phyloP scores from a whole-genome alignment of 2,329 filamentous ascomycete species.

The Venturia effusa region DNA sequence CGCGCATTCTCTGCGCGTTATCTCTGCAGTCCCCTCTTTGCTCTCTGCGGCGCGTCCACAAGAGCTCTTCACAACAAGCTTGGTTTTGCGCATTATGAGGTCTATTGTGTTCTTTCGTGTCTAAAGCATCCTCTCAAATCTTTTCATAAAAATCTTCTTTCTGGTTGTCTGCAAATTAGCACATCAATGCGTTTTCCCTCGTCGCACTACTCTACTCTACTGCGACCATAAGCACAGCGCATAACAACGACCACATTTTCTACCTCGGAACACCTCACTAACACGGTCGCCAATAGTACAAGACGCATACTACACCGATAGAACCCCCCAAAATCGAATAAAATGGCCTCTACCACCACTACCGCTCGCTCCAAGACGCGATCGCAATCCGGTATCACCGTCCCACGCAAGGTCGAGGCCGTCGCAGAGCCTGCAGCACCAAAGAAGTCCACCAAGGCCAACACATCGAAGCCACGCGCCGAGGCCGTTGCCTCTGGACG shows the following conservation, averaged over 20 bases:
- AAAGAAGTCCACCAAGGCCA: constrained; percentile 7
- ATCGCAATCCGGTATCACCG: constrained; percentile 5
- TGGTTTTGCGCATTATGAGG: neutral
- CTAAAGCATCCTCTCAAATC: neutral
- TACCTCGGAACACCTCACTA: neutral
- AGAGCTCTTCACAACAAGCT: neutral
- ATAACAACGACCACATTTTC: neutral
- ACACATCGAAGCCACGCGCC: constrained; percentile 1
- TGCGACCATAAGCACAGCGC: neutral
- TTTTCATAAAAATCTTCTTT: neutral
- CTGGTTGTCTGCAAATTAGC: neutral
- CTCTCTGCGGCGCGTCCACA: neutral
- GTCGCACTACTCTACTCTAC: neutral
- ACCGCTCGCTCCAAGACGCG: constrained; percentile 7
- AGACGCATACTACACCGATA: neutral
- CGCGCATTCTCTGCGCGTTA: neutral
- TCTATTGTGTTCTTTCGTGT: neutral
- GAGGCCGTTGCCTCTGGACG: constrained; percentile 4
- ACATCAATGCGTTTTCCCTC: neutral
- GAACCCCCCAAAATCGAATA: neutral
- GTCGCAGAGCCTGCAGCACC: neutral
- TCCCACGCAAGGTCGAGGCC: constrained; percentile 4
- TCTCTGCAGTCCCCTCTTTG: neutral
- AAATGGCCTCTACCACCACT: constrained; percentile 1
- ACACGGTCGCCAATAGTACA: neutral